These are phyloP conservation scores for Prunus persica DNA, from an alignment of 306 rosid genomes.

Conservation along the genomic window DNA sequence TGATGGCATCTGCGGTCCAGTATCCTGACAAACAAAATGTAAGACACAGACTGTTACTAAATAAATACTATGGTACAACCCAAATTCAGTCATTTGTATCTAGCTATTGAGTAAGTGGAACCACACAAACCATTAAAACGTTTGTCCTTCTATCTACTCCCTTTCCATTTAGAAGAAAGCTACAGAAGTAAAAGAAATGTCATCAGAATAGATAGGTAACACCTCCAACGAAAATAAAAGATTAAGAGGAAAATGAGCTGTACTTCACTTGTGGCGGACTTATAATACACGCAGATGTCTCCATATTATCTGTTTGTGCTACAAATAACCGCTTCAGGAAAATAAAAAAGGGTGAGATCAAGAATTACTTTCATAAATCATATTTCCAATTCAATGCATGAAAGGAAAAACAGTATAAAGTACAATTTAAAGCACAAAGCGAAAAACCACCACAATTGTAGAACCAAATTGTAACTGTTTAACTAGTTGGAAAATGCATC, in stretches of 20 bases:
- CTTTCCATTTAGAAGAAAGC: slow-evolving; percentile 90
- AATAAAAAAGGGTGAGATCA: slow-evolving; percentile 13
- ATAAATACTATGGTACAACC: slow-evolving; percentile 21
- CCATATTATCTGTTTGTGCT: slow-evolving; percentile 66
- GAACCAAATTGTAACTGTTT: not conserved
- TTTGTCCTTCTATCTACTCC: slow-evolving; percentile 59
- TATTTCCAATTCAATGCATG: not conserved
- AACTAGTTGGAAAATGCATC: not conserved
- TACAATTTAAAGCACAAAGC: slow-evolving; percentile 1
- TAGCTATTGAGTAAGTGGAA: slow-evolving; percentile 14
- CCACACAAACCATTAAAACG: slow-evolving; percentile 50
- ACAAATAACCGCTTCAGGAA: slow-evolving; percentile 71
- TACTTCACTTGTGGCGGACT: slow-evolving; percentile 93
- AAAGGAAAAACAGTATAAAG: not conserved
- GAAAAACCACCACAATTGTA: not conserved
- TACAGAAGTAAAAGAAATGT: slow-evolving; percentile 32
- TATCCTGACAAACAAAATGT: slow-evolving; percentile 50
- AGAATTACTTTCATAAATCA: slow-evolving; percentile 2
- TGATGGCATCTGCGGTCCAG: slow-evolving; percentile 92
- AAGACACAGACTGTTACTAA: slow-evolving; percentile 11
- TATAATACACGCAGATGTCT: slow-evolving; percentile 79
- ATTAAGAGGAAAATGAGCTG: slow-evolving; percentile 18
- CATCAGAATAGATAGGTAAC: slow-evolving; percentile 30
- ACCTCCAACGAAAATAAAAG: slow-evolving; percentile 8
- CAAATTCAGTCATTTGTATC: slow-evolving; percentile 10